phyloP scores from a whole-genome alignment of 2,329 filamentous ascomycete genomes.

The Cladosporium sp. region DNA sequence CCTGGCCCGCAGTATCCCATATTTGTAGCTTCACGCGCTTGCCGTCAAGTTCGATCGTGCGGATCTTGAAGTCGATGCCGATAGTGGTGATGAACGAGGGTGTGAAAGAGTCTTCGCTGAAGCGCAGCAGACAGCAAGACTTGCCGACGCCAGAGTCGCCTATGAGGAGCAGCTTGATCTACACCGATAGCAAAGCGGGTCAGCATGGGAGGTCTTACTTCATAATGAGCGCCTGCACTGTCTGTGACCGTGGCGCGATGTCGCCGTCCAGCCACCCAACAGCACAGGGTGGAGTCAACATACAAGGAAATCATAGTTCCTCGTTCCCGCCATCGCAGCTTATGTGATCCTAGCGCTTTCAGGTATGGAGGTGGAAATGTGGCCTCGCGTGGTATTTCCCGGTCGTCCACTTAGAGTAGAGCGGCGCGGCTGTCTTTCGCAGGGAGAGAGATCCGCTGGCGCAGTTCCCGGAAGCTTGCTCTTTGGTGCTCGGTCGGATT shows the following conservation, averaged over 20 bases:
- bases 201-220: slow-evolving; percentile 9
- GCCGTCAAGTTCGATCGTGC: slow-evolving; percentile 96
- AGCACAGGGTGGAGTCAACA: slow-evolving; percentile 28
- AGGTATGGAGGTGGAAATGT: neutral
- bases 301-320: slow-evolving; percentile 99
- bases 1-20: slow-evolving; percentile 98
- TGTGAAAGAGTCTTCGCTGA: slow-evolving; percentile 96
- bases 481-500: neutral
- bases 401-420: slow-evolving; percentile 4
- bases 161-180: slow-evolving; percentile 97
- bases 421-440: slow-evolving; percentile 10
- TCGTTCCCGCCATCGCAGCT: slow-evolving; percentile 78
- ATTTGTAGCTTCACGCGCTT: slow-evolving; percentile 99
- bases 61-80: slow-evolving; percentile 99
- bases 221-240: neutral
- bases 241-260: neutral
- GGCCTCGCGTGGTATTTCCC: neutral
- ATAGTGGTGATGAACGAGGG: slow-evolving; percentile 98
- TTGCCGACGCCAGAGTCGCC: slow-evolving; percentile 96
- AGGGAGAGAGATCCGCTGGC: neutral
- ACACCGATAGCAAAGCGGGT: slow-evolving; percentile 21
- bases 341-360: neutral
- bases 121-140: slow-evolving; percentile 92
- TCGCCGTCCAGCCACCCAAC: neutral
- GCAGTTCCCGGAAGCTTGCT: slow-evolving; percentile 1